phyloP scores from a whole-genome alignment of 139 green algal species.

The Chlamydomonas incerta region DNA sequence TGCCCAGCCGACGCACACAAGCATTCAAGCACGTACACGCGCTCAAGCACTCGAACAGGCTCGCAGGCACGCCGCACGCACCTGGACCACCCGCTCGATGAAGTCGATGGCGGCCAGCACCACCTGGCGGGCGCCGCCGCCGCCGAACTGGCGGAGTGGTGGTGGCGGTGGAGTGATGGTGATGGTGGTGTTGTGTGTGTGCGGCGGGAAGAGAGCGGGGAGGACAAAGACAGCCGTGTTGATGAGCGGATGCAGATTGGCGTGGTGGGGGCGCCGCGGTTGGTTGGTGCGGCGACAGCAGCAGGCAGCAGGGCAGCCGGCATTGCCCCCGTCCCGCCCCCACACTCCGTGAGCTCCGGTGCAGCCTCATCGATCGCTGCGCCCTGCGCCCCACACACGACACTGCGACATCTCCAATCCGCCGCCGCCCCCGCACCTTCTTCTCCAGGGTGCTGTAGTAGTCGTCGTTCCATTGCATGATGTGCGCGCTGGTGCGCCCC shows the following conservation, averaged over 20 bases:
- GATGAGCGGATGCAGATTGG: background rate
- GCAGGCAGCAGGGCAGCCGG: too few relatives aligned
- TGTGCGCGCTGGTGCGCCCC: constrained; percentile 70
- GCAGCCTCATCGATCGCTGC: too few relatives aligned
- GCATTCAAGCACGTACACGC: too few relatives aligned
- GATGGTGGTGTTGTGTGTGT: background rate
- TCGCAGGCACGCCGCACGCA: background rate
- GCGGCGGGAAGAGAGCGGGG: background rate
- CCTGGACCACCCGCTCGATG: constrained; percentile 60
- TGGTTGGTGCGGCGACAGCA: too few relatives aligned
- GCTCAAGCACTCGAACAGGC: too few relatives aligned
- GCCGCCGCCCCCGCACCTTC: constrained; percentile 10
- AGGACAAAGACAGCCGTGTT: background rate
- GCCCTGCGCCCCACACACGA: too few relatives aligned
- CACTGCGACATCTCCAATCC: background rate
- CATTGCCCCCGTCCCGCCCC: too few relatives aligned
- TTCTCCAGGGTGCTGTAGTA: constrained; percentile 64
- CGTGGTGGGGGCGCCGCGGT: background rate
- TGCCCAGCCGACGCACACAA: too few relatives aligned
- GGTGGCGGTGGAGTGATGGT: background rate
- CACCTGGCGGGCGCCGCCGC: constrained; percentile 57
- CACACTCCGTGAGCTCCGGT: too few relatives aligned
- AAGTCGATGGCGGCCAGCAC: constrained; percentile 64
- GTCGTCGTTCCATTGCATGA: constrained; percentile 71
- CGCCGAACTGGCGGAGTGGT: constrained; percentile 41